phyloP scores from a whole-genome alignment of 768 basidiomycete species.

The Gloeopeniophorella convolvens region DNA sequence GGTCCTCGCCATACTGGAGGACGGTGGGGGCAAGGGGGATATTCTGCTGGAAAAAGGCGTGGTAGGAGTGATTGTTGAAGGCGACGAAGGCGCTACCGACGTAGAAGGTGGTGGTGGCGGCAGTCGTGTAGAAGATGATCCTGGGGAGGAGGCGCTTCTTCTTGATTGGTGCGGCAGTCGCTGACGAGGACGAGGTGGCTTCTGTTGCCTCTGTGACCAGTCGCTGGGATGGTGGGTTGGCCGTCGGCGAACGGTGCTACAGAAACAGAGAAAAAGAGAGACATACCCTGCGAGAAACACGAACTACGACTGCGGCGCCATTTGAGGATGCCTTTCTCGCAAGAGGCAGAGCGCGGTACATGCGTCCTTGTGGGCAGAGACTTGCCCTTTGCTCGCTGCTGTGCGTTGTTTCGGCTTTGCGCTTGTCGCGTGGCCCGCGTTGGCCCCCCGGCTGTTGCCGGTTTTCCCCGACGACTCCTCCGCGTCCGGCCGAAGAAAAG shows the following conservation, averaged over 20 bases:
- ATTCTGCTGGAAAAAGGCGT: constrained; percentile 76
- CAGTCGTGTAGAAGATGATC: constrained; percentile 61
- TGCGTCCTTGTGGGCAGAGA: too few species aligned
- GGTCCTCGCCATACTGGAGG: constrained; percentile 74
- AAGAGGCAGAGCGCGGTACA: constrained; percentile 52
- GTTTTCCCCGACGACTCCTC: too few species aligned
- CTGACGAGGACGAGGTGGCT: constrained; percentile 26
- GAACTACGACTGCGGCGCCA: constrained; percentile 41
- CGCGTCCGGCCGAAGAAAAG: too few species aligned
- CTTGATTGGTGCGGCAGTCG: constrained; percentile 38
- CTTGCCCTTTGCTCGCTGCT: too few species aligned
- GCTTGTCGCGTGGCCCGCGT: too few species aligned
- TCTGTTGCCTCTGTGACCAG: constrained; percentile 46
- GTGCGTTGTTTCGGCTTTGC: too few species aligned
- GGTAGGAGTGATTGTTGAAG: constrained; percentile 71
- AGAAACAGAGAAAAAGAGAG: constrained; percentile 3
- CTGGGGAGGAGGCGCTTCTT: constrained; percentile 49
- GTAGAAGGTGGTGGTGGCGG: constrained; percentile 73
- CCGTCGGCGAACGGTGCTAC: too few species aligned
- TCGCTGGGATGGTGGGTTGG: constrained; percentile 46
- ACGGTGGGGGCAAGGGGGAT: constrained; percentile 74
- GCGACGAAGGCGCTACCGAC: constrained; percentile 72
- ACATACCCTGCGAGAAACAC: constrained; percentile 56
- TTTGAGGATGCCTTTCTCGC: constrained; percentile 42
- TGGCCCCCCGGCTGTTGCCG: too few species aligned